Evolutionary conservation across 352 stramenopile genomes (phyloP).

Genomic region (Globisporangium barbulae): DNA sequence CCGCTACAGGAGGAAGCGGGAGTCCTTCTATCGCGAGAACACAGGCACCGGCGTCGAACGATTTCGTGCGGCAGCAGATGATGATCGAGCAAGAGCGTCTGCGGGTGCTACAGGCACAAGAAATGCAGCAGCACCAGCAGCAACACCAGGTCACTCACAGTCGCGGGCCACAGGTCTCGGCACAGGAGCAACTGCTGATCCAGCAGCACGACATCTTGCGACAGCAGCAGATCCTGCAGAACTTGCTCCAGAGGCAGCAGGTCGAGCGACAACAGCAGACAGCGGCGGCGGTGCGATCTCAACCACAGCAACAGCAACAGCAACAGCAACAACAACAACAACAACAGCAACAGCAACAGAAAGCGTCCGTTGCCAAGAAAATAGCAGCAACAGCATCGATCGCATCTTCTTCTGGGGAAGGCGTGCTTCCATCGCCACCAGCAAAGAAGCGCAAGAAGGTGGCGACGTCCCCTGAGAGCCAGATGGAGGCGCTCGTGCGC

Average conservation of each 20-base stretch:
- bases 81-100: conserved; percentile 48
- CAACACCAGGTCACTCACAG: conserved; percentile 5
- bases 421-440: conserved; percentile 1
- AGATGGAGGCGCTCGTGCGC: conserved; percentile 61
- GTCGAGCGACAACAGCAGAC: conserved; percentile 17
- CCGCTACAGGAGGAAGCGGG: conserved; percentile 10
- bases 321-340: conserved; percentile 22
- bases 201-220: conserved; percentile 49
- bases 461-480: conserved; percentile 37
- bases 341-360: conserved; percentile 15
- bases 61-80: conserved; percentile 42
- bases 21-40: conserved; percentile 14
- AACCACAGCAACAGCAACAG: conserved; percentile 18
- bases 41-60: conserved; percentile 17
- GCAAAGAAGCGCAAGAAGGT: conserved; percentile 41
- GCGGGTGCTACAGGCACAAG: conserved; percentile 26
- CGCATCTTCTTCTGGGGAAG: background rate
- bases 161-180: conserved; percentile 16
- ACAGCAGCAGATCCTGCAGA: conserved; percentile 42
- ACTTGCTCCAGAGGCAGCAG: conserved; percentile 37
- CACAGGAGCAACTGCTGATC: conserved; percentile 30
- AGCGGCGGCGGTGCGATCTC: conserved; percentile 6
- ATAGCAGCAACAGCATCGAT: background rate
- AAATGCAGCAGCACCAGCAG: conserved; percentile 30
- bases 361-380: conserved; percentile 2